phyloP scores from a whole-genome alignment of 2,329 filamentous ascomycete species.

The Magnaporthales sp. region DNA sequence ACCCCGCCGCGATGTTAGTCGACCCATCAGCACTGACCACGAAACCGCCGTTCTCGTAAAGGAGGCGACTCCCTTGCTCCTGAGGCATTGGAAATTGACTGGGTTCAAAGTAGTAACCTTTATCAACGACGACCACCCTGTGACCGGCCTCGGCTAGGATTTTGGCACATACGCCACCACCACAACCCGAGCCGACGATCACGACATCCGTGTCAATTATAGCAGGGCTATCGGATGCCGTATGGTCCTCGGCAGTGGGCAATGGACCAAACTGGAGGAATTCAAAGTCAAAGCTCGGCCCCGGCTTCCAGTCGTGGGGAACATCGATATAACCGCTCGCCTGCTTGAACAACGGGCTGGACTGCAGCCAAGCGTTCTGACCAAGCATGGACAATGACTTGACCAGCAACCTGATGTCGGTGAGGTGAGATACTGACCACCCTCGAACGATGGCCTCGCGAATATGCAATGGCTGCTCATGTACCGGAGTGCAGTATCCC shows the following conservation, averaged over 20 bases:
- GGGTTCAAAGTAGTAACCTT: slow-evolving; percentile 67
- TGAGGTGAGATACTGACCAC: slow-evolving; percentile 53
- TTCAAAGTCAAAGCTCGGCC: slow-evolving; percentile 43
- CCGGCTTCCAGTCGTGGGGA: slow-evolving; percentile 40
- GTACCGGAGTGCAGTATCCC: slow-evolving; percentile 54
- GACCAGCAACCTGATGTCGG: slow-evolving; percentile 43
- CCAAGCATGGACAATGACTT: slow-evolving; percentile 46
- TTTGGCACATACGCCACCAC: slow-evolving; percentile 74
- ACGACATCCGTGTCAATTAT: slow-evolving; percentile 72
- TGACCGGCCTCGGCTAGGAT: slow-evolving; percentile 69
- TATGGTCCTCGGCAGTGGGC: slow-evolving; percentile 18
- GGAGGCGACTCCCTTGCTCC: slow-evolving; percentile 45
- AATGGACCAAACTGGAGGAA: slow-evolving; percentile 48
- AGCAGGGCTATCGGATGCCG: slow-evolving; percentile 30
- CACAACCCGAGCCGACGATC: slow-evolving; percentile 80
- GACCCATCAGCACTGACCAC: slow-evolving; percentile 46
- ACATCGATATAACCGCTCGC: slow-evolving; percentile 50
- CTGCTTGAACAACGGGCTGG: slow-evolving; percentile 43
- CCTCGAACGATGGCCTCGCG: slow-evolving; percentile 53
- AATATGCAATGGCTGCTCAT: slow-evolving; percentile 49
- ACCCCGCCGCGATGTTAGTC: slow-evolving; percentile 56
- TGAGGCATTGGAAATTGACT: slow-evolving; percentile 68
- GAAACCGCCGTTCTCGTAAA: slow-evolving; percentile 63
- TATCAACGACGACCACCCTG: slow-evolving; percentile 61
- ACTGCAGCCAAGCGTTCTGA: slow-evolving; percentile 45